Conservation (phyloP, 495 filamentous ascomycete genomes). For the Penicillium coffeae region DNA sequence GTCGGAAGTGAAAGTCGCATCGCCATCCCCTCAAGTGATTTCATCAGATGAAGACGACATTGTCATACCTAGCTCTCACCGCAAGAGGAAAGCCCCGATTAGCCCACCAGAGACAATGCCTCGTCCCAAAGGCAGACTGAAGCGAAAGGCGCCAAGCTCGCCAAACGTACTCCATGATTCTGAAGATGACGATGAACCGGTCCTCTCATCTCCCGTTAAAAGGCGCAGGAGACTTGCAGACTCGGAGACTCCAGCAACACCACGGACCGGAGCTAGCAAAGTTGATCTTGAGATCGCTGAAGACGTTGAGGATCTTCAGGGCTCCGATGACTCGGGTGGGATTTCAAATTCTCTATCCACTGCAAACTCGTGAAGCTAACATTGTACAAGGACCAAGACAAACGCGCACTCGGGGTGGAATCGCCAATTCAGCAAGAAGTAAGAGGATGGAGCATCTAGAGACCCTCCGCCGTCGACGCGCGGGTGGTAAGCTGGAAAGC, state of each 20-base stretch:
- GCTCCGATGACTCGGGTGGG: conserved; percentile 24
- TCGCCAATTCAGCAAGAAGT: conserved; percentile 39
- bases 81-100: not conserved
- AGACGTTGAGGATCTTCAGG: conserved; percentile 43
- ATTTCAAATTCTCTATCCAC: conserved; percentile 17
- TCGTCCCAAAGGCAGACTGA: conserved; percentile 30
- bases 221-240: conserved; percentile 11
- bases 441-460: conserved; percentile 48
- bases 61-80: conserved; percentile 11
- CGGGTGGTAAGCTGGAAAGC: conserved; percentile 48
- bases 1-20: not conserved
- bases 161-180: conserved; percentile 20
- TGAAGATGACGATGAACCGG: conserved; percentile 25
- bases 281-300: conserved; percentile 40
- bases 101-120: conserved; percentile 18
- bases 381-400: conserved; percentile 29
- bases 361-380: not conserved
- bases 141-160: conserved; percentile 20
- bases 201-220: conserved; percentile 27
- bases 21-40: not conserved
- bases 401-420: conserved; percentile 39
- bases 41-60: conserved; percentile 13
- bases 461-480: conserved; percentile 52
- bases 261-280: conserved; percentile 19
- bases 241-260: conserved; percentile 21